phyloP scores from a whole-genome alignment of 371 early-diverging fungal genomes.

The Mortierella sp. region DNA sequence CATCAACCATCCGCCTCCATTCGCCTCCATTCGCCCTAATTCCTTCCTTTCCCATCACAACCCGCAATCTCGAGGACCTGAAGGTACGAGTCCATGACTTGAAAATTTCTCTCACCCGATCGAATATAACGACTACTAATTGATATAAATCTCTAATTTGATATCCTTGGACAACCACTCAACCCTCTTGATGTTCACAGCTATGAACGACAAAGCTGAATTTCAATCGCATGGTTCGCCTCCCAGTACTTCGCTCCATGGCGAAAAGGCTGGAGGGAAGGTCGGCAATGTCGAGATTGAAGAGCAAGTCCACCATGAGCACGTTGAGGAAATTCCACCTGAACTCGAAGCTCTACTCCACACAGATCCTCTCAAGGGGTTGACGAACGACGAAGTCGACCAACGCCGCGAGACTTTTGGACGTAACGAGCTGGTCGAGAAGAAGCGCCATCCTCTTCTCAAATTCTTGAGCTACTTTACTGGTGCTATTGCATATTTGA shows the following conservation, averaged over 20 bases:
- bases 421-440: constrained; percentile 83
- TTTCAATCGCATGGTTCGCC: constrained; percentile 22
- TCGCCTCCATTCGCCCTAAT: no score
- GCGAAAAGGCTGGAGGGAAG: constrained; percentile 15
- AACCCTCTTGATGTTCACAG: background rate
- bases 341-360: constrained; percentile 78
- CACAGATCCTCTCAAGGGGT: constrained; percentile 76
- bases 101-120: background rate
- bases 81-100: background rate
- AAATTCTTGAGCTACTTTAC: constrained; percentile 92
- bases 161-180: background rate
- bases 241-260: background rate
- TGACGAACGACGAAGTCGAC: constrained; percentile 67
- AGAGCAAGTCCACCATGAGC: constrained; percentile 74
- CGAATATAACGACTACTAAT: no score
- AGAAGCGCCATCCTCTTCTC: constrained; percentile 83
- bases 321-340: constrained; percentile 76
- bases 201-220: constrained; percentile 45
- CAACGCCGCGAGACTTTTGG: constrained; percentile 79
- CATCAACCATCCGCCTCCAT: no score
- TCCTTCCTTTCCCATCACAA: no score
- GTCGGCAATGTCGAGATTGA: constrained; percentile 56
- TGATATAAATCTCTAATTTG: background rate
- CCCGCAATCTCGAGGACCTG: background rate
- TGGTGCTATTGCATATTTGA: constrained; percentile 91